Conservation (phyloP, 2,329 filamentous ascomycete species). For the Mycogone perniciosa region DNA sequence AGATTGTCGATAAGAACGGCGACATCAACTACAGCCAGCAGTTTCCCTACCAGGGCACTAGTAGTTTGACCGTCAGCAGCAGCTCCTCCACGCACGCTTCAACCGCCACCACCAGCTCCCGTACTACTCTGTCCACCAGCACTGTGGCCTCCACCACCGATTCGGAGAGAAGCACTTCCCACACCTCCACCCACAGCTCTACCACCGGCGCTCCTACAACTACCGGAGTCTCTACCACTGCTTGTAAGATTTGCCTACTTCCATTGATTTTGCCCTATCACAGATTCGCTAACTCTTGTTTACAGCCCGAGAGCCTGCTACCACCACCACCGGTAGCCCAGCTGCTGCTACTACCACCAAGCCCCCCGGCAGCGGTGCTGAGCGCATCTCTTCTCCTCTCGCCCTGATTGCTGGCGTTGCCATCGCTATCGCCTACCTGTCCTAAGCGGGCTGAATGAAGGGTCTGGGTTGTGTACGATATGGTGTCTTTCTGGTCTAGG, state of each 20-base stretch:
- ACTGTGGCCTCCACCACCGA: conserved; percentile 7
- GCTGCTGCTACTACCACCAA: conserved; percentile 18
- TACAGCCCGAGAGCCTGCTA: conserved; percentile 6
- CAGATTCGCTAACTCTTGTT: conserved; percentile 4
- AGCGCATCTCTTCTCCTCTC: conserved; percentile 26
- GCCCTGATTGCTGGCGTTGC: conserved; percentile 29
- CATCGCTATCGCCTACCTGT: conserved; percentile 29
- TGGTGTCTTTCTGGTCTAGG: neutral
- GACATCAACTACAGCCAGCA: conserved; percentile 28
- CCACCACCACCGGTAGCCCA: conserved; percentile 14
- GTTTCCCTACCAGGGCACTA: conserved; percentile 18
- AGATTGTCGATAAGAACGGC: conserved; percentile 25
- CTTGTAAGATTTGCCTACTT: neutral
- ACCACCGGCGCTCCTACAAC: conserved; percentile 14
- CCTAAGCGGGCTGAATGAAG: conserved; percentile 16
- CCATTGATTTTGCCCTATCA: neutral
- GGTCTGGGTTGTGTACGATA: neutral
- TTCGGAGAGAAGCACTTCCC: conserved; percentile 1
- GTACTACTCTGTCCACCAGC: conserved; percentile 3
- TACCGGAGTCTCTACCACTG: conserved; percentile 13
- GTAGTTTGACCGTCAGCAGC: neutral
- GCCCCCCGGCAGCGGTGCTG: conserved; percentile 24
- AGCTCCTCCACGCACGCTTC: conserved; percentile 7
- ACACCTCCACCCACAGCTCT: conserved; percentile 17
- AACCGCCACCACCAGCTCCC: conserved; percentile 7